phyloP scores from a whole-genome alignment of 2,329 filamentous ascomycete genomes.

The Colletotrichum endophyticum region DNA sequence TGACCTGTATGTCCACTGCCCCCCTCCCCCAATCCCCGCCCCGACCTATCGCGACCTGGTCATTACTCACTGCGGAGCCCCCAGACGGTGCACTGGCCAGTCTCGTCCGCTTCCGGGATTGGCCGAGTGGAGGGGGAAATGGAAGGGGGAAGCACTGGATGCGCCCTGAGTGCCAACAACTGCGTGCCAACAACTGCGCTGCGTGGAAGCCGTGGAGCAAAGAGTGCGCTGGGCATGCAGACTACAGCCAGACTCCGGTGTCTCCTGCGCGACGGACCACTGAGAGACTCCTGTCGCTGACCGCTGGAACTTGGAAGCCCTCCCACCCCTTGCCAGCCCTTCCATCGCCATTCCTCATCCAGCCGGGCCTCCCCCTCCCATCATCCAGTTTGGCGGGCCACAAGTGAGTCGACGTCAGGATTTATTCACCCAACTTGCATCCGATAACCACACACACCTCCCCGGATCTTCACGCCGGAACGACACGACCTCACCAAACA shows the following conservation, averaged over 20 bases:
- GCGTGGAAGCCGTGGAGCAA: not conserved
- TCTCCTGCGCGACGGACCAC: not conserved
- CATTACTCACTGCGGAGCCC: conserved; percentile 11
- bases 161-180: not conserved
- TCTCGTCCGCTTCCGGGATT: conserved; percentile 9
- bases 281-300: not conserved
- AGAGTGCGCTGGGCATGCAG: not conserved
- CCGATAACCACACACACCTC: not conserved
- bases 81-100: not conserved
- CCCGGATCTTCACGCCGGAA: not conserved
- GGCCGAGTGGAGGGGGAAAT: not conserved
- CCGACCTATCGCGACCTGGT: not conserved
- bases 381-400: conserved; percentile 11
- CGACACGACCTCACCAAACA: not conserved
- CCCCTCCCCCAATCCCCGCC: not conserved
- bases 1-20: not conserved
- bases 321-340: not conserved
- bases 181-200: not conserved
- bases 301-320: not conserved
- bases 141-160: not conserved
- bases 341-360: not conserved
- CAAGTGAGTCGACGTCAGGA: conserved; percentile 15
- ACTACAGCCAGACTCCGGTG: not conserved
- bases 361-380: conserved; percentile 1
- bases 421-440: conserved; percentile 1